phyloP scores from a whole-genome alignment of 345 rosid genomes.

The Noccaea caerulescens region DNA sequence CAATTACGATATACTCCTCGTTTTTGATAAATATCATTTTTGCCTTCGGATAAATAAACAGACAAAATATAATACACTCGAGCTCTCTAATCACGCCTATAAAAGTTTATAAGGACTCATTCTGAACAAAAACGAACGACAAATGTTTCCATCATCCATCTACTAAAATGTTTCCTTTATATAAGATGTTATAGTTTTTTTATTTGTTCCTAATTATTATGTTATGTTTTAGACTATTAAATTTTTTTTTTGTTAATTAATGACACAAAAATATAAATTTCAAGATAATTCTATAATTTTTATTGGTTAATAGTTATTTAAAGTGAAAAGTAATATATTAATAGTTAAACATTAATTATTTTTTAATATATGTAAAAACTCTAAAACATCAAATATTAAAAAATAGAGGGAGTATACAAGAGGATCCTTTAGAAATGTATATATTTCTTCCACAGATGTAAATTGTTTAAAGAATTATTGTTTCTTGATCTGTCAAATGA shows the following conservation, averaged over 20 bases:
- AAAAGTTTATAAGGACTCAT: neutral
- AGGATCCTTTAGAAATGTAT: neutral
- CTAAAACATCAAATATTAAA: too few relatives aligned
- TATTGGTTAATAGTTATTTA: too few relatives aligned
- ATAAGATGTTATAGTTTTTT: too few relatives aligned
- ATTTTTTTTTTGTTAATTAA: too few relatives aligned
- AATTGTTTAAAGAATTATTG: neutral
- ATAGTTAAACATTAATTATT: too few relatives aligned
- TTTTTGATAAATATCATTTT: neutral
- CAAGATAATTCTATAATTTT: too few relatives aligned
- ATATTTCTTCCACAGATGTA: neutral
- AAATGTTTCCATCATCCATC: neutral
- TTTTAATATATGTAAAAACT: too few relatives aligned
- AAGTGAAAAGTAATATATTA: too few relatives aligned
- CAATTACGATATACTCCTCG: neutral
- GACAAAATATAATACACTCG: neutral
- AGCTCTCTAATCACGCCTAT: neutral
- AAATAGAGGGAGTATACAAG: too few relatives aligned
- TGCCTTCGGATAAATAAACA: slow-evolving; percentile 9
- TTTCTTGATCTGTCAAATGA: neutral
- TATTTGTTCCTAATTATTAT: too few relatives aligned
- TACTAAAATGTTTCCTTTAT: neutral
- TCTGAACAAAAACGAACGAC: neutral
- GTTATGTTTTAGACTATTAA: too few relatives aligned
- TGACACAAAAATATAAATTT: too few relatives aligned